phyloP scores from a whole-genome alignment of 73 alveolate genomes.

The Uronychia setigera region DNA sequence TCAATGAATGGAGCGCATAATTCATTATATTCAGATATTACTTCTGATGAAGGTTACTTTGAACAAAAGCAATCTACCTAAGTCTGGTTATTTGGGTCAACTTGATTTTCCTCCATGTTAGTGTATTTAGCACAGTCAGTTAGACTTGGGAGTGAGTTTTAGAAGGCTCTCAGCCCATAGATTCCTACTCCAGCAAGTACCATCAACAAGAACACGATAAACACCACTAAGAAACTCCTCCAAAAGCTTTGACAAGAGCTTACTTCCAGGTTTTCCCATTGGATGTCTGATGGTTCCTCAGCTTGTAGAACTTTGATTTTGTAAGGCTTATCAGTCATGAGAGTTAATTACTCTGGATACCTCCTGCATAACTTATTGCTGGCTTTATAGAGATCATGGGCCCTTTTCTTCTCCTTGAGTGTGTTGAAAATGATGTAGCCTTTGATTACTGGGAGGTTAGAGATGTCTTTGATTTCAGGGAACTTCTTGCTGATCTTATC shows the following conservation, averaged over 20 bases:
- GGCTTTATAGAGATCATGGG: not conserved
- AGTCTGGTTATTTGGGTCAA: not conserved
- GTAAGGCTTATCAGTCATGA: not conserved
- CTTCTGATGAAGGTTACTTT: not conserved
- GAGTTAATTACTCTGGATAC: not conserved
- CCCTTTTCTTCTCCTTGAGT: not conserved
- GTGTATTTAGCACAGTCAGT: not conserved
- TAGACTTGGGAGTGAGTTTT: not conserved
- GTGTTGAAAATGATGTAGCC: not conserved
- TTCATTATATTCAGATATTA: not conserved
- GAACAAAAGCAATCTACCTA: constrained; percentile 22
- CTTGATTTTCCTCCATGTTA: not conserved
- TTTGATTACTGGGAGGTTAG: not conserved
- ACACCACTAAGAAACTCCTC: not conserved
- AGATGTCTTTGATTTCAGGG: not conserved
- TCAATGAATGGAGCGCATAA: constrained; percentile 4
- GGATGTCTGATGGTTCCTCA: constrained; percentile 28
- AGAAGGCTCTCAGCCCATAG: not conserved
- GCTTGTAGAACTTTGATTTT: constrained; percentile 4
- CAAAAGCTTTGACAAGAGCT: not conserved
- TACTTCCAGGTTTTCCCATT: constrained; percentile 30
- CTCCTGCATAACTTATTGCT: not conserved
- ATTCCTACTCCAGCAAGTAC: not conserved
- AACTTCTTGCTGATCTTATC: not conserved
- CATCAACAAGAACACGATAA: not conserved